These are phyloP conservation scores for Trypanosoma melophagium DNA, from an alignment of 208 protist genomes.

Conservation along the genomic window DNA sequence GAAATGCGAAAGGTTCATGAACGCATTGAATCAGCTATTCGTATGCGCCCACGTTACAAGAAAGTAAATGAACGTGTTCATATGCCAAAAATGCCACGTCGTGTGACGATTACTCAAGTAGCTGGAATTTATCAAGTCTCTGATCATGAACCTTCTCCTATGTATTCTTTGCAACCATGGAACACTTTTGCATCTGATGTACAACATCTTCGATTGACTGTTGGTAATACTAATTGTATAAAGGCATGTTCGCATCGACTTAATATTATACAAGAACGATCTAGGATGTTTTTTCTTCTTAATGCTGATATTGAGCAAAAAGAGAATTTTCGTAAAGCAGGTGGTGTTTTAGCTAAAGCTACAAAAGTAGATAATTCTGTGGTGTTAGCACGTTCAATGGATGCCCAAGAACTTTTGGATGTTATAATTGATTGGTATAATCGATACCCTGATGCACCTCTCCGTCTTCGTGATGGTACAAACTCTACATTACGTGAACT, in stretches of 20 bases:
- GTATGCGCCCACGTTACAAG: conserved; percentile 72
- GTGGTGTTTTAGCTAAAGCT: conserved; percentile 80
- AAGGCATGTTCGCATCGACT: conserved; percentile 84
- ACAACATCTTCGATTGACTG: conserved; percentile 68
- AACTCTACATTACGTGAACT: conserved; percentile 79
- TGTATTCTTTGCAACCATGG: conserved; percentile 50
- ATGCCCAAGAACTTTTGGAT: conserved; percentile 83
- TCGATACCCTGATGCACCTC: conserved; percentile 47
- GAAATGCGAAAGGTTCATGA: conserved; percentile 84
- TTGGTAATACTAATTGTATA: conserved; percentile 69
- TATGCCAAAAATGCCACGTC: conserved; percentile 24
- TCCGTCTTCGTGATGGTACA: conserved; percentile 55
- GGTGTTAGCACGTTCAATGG: conserved; percentile 55
- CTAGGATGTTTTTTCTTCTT: conserved; percentile 90
- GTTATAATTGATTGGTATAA: conserved; percentile 72
- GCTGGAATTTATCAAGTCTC: conserved; percentile 73
- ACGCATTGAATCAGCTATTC: conserved; percentile 72
- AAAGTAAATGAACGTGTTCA: conserved; percentile 9
- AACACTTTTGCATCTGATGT: conserved; percentile 70
- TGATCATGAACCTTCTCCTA: conserved; percentile 38
- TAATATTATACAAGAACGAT: conserved; percentile 91
- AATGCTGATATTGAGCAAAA: conserved; percentile 88
- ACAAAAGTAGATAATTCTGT: conserved; percentile 88
- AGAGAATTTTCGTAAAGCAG: conserved; percentile 70
- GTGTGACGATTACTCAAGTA: conserved; percentile 51